phyloP scores from a whole-genome alignment of 2,329 filamentous ascomycete genomes.

The Cytospora piceicola region DNA sequence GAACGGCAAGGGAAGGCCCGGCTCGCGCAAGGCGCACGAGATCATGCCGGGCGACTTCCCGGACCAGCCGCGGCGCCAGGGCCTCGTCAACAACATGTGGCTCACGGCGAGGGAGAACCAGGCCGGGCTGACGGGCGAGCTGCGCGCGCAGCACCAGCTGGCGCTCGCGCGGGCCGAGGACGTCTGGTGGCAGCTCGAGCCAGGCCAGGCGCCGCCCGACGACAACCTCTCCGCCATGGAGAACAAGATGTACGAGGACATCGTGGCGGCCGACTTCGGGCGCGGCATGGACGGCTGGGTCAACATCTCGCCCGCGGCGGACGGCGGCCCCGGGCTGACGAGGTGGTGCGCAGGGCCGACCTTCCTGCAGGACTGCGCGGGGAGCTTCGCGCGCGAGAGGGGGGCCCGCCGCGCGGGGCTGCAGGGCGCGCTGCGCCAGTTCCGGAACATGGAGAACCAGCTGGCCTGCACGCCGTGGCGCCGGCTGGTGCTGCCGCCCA shows the following conservation, averaged over 20 bases:
- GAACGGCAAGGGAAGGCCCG: constrained; percentile 20
- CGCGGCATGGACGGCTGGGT: constrained; percentile 32
- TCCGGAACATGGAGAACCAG: constrained; percentile 45
- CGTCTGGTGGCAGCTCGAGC: constrained; percentile 23
- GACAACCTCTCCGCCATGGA: constrained; percentile 44
- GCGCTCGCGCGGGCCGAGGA: constrained; percentile 33
- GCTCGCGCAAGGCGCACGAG: neutral
- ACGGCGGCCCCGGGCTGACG: constrained; percentile 30
- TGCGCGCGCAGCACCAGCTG: neutral
- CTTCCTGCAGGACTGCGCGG: constrained; percentile 13
- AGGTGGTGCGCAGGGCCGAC: constrained; percentile 10
- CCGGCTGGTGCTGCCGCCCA: constrained; percentile 43
- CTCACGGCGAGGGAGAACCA: constrained; percentile 4
- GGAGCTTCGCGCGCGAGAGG: constrained; percentile 42
- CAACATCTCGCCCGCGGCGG: constrained; percentile 9
- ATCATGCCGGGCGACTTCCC: constrained; percentile 15
- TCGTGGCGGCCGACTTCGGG: constrained; percentile 33
- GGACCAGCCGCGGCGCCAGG: constrained; percentile 19
- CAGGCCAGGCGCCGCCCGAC: constrained; percentile 4
- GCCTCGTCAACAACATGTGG: constrained; percentile 43
- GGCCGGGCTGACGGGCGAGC: neutral
- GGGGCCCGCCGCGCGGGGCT: constrained; percentile 51
- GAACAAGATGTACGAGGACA: constrained; percentile 42
- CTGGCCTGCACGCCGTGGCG: constrained; percentile 43
- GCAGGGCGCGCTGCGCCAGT: constrained; percentile 46